Evolutionary conservation across 2,329 filamentous ascomycete species (phyloP).

Genomic region (Sporothrix variecibatus): DNA sequence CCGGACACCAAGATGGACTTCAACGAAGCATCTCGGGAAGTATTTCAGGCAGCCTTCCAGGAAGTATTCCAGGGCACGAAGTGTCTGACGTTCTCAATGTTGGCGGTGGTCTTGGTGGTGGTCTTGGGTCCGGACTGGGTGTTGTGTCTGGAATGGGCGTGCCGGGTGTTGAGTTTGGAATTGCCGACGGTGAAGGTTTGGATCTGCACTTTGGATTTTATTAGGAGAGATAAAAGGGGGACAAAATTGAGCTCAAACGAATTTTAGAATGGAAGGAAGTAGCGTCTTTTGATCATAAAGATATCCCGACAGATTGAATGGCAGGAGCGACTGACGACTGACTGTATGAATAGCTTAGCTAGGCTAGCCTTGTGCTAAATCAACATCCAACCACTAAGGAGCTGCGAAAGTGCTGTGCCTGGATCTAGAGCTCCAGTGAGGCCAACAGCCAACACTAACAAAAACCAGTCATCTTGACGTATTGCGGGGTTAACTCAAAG

Average conservation of each 20-base stretch:
- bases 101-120: neutral
- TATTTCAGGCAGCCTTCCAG: neutral
- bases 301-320: neutral
- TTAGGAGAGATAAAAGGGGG: neutral
- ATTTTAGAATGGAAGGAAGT: neutral
- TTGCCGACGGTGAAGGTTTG: conserved; percentile 4
- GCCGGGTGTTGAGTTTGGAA: conserved; percentile 4
- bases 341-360: neutral
- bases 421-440: neutral
- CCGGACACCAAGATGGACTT: neutral
- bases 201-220: conserved; percentile 12
- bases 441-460: neutral
- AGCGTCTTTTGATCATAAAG: neutral
- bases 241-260: neutral
- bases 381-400: neutral
- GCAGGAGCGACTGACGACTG: neutral
- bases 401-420: neutral
- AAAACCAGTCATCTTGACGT: neutral
- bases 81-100: neutral
- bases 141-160: neutral
- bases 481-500: neutral
- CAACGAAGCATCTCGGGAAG: neutral
- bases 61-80: neutral
- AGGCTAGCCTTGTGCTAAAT: neutral
- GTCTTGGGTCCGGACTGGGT: neutral